Evolutionary conservation across 1,284 basidiomycete species (phyloP), one percentile per base, ranked within the genome.

Genomic region (Laetiporus sulphureus): DNA sequence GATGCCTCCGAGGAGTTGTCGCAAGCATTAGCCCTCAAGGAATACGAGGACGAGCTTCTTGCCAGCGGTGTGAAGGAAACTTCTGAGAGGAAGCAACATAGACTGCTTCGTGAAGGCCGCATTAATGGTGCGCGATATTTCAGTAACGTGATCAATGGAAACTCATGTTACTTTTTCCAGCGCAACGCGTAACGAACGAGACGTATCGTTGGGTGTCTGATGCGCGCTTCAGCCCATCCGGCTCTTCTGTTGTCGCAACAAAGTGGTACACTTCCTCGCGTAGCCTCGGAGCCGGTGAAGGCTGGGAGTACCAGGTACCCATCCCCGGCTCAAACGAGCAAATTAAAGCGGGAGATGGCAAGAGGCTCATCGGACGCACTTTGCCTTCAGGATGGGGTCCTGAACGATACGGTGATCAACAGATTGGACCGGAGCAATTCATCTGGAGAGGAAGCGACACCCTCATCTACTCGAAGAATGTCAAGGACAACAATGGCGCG

Each of bases 381-480:
- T 58, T 85, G 2, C 82, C 83, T 20, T 41, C 53, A 2, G 81
- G 80, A 2, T 83, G 80, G 79, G 63, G 66, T 20, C 56, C 69
- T 7, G 67, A 71, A 6, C 60, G 76, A 32, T 86, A 85, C 52
- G 70, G 67, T 6, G 68, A 79, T 27, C 79, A 81, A 48, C 82
- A 85, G 58, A 75, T 86, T 46, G 83, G 83, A 0, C 75, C 79
- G 1, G 83, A 86, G 49, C 81, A 84, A 51, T 67, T 77, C 48
- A 68, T 83, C 33, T 85, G 79, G 79, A 56, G 56, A 22, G 68
- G 70, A 6, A 61, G 71, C 20, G 80, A 83, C 49, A 61, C 64
- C 5, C 50, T 86, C 7, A 77, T 86, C 10, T 86, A 73, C 53
- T 64, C 81, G 2, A 79, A 79, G 63, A 84, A 85, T 51, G 66